Percentiles rank a stretch among this genome's conserved stretches.
phyloP scores from a whole-genome alignment of 495 filamentous ascomycete species.

The Penicillium ucsense region DNA sequence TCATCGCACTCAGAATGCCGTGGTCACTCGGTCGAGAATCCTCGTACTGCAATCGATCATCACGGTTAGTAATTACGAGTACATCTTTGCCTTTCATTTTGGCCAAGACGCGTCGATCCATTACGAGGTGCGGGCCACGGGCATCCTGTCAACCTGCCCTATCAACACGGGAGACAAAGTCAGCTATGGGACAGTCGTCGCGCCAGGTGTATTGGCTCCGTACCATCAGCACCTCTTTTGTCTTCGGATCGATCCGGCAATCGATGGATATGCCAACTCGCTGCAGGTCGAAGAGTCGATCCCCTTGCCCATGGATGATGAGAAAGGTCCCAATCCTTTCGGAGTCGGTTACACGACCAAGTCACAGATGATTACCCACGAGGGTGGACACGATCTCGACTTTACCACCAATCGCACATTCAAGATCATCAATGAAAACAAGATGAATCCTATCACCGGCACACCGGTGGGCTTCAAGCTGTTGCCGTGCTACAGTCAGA shows the following conservation, averaged over 20 bases:
- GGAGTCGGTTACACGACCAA: slow-evolving; percentile 61
- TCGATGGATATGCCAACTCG: slow-evolving; percentile 64
- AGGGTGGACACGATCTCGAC: slow-evolving; percentile 56
- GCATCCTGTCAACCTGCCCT: slow-evolving; percentile 72
- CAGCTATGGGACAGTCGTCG: slow-evolving; percentile 74
- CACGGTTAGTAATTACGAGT: slow-evolving; percentile 78
- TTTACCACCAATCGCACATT: slow-evolving; percentile 54
- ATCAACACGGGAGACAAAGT: slow-evolving; percentile 45
- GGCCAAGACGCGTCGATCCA: slow-evolving; percentile 68
- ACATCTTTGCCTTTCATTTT: slow-evolving; percentile 78
- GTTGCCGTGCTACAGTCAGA: slow-evolving; percentile 59
- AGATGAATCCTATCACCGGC: slow-evolving; percentile 60
- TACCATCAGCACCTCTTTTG: slow-evolving; percentile 88
- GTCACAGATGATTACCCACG: slow-evolving; percentile 44
- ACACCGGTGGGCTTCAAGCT: slow-evolving; percentile 75
- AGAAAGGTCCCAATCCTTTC: slow-evolving; percentile 55
- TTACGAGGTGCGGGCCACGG: slow-evolving; percentile 79
- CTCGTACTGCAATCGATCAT: slow-evolving; percentile 64
- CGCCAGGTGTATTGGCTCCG: slow-evolving; percentile 68
- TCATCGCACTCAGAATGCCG: slow-evolving; percentile 49
- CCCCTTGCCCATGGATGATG: slow-evolving; percentile 50
- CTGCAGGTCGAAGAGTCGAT: slow-evolving; percentile 60
- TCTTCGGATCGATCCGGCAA: slow-evolving; percentile 71
- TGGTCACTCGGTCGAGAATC: slow-evolving; percentile 44
- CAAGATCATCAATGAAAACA: slow-evolving; percentile 68